Percentiles rank a stretch among this genome's conserved stretches.
These are phyloP conservation scores for Petunia secreta DNA, from an alignment of 257 asterid species.

Conservation along the genomic window DNA sequence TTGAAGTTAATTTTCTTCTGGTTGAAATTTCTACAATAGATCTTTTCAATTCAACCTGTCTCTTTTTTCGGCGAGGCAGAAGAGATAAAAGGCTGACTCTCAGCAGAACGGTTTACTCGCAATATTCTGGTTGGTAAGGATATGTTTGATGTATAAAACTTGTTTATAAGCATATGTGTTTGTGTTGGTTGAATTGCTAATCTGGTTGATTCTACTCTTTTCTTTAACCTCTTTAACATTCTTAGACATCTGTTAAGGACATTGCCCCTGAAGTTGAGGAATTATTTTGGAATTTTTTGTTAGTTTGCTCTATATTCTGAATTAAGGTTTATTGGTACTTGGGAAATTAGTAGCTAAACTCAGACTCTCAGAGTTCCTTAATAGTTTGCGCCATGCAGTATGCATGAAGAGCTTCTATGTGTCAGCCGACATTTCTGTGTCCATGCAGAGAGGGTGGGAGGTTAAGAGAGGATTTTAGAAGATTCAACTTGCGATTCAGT, in stretches of 20 bases:
- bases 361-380: not conserved
- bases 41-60: constrained; percentile 49
- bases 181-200: constrained; percentile 17
- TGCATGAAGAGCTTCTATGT: constrained; percentile 8
- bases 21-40: constrained; percentile 57
- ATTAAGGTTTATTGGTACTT: not conserved
- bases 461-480: not conserved
- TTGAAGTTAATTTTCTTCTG: constrained; percentile 52
- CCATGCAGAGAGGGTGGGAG: not conserved
- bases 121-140: constrained; percentile 52
- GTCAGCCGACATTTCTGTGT: constrained; percentile 2
- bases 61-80: constrained; percentile 57
- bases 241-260: constrained; percentile 5
- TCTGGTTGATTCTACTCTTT: constrained; percentile 14
- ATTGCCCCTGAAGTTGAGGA: not conserved
- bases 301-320: not conserved
- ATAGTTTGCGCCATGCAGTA: not conserved
- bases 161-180: constrained; percentile 26
- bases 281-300: constrained; percentile 3
- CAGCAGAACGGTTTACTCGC: constrained; percentile 53
- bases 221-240: not conserved
- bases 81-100: constrained; percentile 52
- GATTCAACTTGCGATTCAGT: not conserved
- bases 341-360: constrained; percentile 15
- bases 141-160: constrained; percentile 48